Conservation (phyloP, 1,284 basidiomycete species). For the Pyrrhoderma noxium region DNA sequence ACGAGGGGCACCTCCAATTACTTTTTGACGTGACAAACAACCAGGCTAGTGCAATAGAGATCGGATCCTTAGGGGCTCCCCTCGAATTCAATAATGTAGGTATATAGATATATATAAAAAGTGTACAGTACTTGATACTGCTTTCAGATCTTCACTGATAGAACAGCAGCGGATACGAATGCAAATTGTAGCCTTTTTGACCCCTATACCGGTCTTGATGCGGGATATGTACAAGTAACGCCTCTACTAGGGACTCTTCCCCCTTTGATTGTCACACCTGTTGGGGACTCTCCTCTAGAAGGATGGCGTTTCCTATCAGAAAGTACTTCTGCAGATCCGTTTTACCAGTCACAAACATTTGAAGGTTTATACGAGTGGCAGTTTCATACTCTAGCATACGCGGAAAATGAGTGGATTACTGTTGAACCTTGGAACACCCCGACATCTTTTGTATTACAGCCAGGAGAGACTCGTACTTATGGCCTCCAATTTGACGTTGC, state of each 20-base stretch:
- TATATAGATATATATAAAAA: neutral
- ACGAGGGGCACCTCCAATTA: constrained; percentile 38
- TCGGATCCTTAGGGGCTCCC: constrained; percentile 46
- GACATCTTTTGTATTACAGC: constrained; percentile 41
- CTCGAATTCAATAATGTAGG: constrained; percentile 52
- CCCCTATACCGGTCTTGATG: constrained; percentile 52
- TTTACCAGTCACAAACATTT: constrained; percentile 54
- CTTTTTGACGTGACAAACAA: constrained; percentile 47
- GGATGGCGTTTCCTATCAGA: constrained; percentile 54
- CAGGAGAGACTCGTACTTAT: constrained; percentile 45
- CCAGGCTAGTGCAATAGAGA: constrained; percentile 41
- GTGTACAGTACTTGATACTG: neutral
- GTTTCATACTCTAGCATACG: constrained; percentile 52
- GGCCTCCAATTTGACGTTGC: constrained; percentile 47
- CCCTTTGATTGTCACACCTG: constrained; percentile 44
- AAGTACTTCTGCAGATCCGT: constrained; percentile 36
- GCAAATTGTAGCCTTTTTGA: constrained; percentile 48
- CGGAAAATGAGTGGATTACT: constrained; percentile 46
- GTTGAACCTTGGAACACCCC: constrained; percentile 51
- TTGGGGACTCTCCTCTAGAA: constrained; percentile 44
- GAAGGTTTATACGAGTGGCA: constrained; percentile 56
- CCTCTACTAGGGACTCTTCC: constrained; percentile 49
- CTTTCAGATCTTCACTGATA: constrained; percentile 46
- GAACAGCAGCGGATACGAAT: constrained; percentile 46
- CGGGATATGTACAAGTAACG: constrained; percentile 45